Percentiles rank a stretch among this genome's conserved stretches.
Evolutionary conservation across 192 early-diverging fungal species (phyloP).

Genomic region (Helicostylum pulchrum): DNA sequence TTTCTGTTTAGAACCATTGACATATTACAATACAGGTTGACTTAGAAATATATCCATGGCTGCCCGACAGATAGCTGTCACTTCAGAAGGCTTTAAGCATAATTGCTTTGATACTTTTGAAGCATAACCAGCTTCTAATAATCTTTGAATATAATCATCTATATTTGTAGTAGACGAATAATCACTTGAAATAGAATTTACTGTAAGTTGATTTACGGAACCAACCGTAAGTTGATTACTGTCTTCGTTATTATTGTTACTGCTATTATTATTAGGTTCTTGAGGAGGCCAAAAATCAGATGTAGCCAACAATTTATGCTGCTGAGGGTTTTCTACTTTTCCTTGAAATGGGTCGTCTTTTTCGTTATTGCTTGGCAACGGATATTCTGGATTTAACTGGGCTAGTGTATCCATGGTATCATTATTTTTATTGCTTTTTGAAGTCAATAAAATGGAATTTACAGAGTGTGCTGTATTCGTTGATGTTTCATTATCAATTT

Average conservation of each 20-base stretch:
- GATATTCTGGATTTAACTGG: constrained; percentile 32
- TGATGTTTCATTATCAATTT: constrained; percentile 31
- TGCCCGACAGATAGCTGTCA: constrained; percentile 78
- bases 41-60: constrained; percentile 88
- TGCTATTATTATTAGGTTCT: not conserved
- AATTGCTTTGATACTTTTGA: constrained; percentile 74
- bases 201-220: constrained; percentile 36
- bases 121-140: constrained; percentile 75
- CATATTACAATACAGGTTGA: constrained; percentile 60
- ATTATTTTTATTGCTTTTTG: constrained; percentile 5
- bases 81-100: constrained; percentile 82
- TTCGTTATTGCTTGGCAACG: constrained; percentile 7
- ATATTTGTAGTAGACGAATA: constrained; percentile 44
- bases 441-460: constrained; percentile 32
- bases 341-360: not conserved
- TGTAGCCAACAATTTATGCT: constrained; percentile 17
- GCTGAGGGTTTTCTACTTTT: constrained; percentile 21
- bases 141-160: constrained; percentile 86
- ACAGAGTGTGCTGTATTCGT: constrained; percentile 37
- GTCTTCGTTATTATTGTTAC: constrained; percentile 12
- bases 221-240: constrained; percentile 32
- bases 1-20: not conserved
- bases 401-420: constrained; percentile 12
- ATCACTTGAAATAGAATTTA: constrained; percentile 31
- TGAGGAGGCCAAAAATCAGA: constrained; percentile 26